These are phyloP conservation scores for Eugenia klotzschiana DNA, from an alignment of 441 rosid species.

Conservation along the genomic window DNA sequence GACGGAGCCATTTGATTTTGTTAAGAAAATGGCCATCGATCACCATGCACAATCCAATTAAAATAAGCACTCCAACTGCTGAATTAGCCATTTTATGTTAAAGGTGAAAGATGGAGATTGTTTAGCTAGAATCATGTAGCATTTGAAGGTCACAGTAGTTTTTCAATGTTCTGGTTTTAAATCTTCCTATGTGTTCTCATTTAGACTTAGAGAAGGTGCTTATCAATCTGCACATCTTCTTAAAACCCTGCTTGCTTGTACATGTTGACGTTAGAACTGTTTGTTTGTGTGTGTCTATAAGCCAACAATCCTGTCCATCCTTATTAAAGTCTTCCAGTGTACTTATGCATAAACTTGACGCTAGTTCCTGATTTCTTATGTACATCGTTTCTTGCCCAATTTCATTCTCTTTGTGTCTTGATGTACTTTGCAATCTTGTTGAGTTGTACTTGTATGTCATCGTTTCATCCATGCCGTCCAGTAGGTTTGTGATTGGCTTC, in stretches of 20 bases:
- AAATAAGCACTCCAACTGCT: not conserved
- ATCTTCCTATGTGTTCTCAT: not conserved
- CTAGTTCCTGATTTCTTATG: not conserved
- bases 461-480: not conserved
- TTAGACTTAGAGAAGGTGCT: not conserved
- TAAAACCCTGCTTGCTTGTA: not conserved
- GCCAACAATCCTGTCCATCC: not conserved
- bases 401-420: not conserved
- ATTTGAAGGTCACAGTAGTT: not conserved
- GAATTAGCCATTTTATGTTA: not conserved
- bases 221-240: not conserved
- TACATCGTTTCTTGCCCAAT: not conserved
- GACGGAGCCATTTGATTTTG: not conserved
- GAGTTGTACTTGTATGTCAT: not conserved
- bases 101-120: not conserved
- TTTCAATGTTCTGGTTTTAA: not conserved
- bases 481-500: not conserved
- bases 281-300: not conserved
- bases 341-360: not conserved
- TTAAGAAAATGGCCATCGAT: not conserved
- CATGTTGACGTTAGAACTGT: not conserved
- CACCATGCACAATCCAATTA: not conserved
- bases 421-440: not conserved
- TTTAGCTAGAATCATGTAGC: not conserved
- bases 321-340: not conserved